Conservation (phyloP, 2,329 filamentous ascomycete species). For the Coniochaeta ligniaria region DNA sequence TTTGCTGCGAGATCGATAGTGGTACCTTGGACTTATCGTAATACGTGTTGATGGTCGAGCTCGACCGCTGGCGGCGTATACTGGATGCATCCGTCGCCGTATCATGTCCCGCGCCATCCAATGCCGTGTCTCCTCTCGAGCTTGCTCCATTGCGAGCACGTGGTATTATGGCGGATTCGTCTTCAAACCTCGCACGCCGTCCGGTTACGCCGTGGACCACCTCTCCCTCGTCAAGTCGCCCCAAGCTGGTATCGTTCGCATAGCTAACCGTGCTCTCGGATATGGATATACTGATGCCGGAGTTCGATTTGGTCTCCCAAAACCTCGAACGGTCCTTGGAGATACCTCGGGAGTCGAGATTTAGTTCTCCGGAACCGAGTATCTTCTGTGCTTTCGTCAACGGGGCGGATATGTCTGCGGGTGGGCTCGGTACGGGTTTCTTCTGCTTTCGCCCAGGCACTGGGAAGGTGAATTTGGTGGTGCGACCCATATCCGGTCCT, state of each 20-base stretch:
- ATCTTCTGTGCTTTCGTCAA: constrained; percentile 46
- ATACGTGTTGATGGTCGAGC: constrained; percentile 48
- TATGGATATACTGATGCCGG: constrained; percentile 36
- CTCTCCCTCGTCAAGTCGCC: constrained; percentile 16
- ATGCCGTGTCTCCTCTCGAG: constrained; percentile 6
- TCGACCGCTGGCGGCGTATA: constrained; percentile 41
- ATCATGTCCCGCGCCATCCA: constrained; percentile 3
- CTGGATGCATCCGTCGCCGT: constrained; percentile 33
- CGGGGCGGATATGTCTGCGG: constrained; percentile 23
- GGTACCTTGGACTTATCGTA: constrained; percentile 51
- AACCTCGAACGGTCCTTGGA: constrained; percentile 14
- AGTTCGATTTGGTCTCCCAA: constrained; percentile 36
- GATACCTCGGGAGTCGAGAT: constrained; percentile 22
- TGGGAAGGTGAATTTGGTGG: constrained; percentile 39
- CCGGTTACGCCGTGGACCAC: constrained; percentile 12
- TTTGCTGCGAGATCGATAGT: constrained; percentile 51
- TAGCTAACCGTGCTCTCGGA: constrained; percentile 32
- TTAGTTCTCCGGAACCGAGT: constrained; percentile 38
- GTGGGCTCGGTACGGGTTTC: constrained; percentile 15
- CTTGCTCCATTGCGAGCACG: constrained; percentile 13
- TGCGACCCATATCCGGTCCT: constrained; percentile 11
- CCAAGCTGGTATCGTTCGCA: constrained; percentile 18
- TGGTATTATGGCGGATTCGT: constrained; percentile 40
- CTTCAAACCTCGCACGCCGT: constrained; percentile 29
- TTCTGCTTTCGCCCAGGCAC: constrained; percentile 39